Evolutionary conservation across 2,329 filamentous ascomycete genomes (phyloP).

Genomic region (Hymenoscyphus infarciens): DNA sequence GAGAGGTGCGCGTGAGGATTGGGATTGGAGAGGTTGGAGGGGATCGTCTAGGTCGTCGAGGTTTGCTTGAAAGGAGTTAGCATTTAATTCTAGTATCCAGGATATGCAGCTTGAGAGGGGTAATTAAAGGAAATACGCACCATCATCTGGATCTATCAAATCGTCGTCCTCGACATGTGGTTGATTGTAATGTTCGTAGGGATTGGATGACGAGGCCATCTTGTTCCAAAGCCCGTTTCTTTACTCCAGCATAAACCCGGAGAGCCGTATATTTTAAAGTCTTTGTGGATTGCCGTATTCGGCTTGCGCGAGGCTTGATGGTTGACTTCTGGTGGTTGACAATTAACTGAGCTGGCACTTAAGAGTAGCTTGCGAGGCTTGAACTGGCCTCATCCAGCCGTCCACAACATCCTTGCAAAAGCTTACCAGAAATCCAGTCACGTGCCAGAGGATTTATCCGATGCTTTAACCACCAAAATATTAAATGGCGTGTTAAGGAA

Average conservation of each 20-base stretch:
- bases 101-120: not conserved
- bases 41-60: conserved; percentile 85
- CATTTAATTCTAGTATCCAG: not conserved
- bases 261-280: not conserved
- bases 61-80: conserved; percentile 21
- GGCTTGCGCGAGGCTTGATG: not conserved
- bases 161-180: conserved; percentile 63
- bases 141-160: conserved; percentile 76
- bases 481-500: not conserved
- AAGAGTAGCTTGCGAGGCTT: not conserved
- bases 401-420: not conserved
- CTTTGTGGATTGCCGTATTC: not conserved
- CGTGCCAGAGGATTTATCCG: not conserved
- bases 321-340: not conserved
- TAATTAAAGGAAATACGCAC: conserved; percentile 43
- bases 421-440: not conserved
- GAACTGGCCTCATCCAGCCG: not conserved
- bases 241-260: conserved; percentile 2
- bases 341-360: not conserved
- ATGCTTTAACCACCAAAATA: not conserved
- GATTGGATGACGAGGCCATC: conserved; percentile 40
- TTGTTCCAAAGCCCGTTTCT: conserved; percentile 5
- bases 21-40: conserved; percentile 68
- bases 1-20: conserved; percentile 72
- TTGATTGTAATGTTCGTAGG: conserved; percentile 57